Evolutionary conservation across 345 rosid species (phyloP), one percentile per base, ranked within the genome.

Genomic region (Ceriops decandra): DNA sequence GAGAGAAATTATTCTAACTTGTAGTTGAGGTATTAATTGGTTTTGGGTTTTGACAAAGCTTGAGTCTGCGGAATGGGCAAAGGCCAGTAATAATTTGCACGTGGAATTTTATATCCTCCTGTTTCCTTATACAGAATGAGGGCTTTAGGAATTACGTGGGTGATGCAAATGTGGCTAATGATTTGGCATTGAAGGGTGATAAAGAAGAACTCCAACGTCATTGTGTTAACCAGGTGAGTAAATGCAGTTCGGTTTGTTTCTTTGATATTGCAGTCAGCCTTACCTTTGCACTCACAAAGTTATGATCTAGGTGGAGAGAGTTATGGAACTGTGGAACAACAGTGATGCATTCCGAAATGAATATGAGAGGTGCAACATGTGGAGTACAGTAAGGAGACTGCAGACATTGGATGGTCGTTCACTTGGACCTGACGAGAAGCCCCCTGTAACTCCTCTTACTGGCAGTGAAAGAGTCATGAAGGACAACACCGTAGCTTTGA

Each of bases 371-470:
- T 76, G 82, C 85, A 92, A 88, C 68, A 51, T 76, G 5, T 84
- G 81, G 68, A 85, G 88, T 70, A 92, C 93, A 31, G 36, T 80
- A 6, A 81, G 86, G 84, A 90, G 96, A 81, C 66, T 92, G 64
- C 85, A 81, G 79, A 92, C 95, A 24, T 66, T 79, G 46, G 97
- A 91, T 72, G 97, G 97, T 51, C 93, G 97, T 59, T 78, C 93
- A 59, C 88, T 87, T 52, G 98, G 98, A 68, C 93, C 87, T 57
- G 84, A 87, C 71, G 98, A 92, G 79, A 86, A 79, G 62, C 85
- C 82, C 24, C 87, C 87, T 58, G 74, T 71, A 58, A 69, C 87
- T 72, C 85, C 84, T 51, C 63, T 75, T 73, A 28, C 65, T 62
- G 20, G 71, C 42, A 68, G 27, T 76, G 74, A 68, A 60, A 68